phyloP scores from a whole-genome alignment of 2,329 filamentous ascomycete genomes.

The Coniosporium tulheliwenetii region DNA sequence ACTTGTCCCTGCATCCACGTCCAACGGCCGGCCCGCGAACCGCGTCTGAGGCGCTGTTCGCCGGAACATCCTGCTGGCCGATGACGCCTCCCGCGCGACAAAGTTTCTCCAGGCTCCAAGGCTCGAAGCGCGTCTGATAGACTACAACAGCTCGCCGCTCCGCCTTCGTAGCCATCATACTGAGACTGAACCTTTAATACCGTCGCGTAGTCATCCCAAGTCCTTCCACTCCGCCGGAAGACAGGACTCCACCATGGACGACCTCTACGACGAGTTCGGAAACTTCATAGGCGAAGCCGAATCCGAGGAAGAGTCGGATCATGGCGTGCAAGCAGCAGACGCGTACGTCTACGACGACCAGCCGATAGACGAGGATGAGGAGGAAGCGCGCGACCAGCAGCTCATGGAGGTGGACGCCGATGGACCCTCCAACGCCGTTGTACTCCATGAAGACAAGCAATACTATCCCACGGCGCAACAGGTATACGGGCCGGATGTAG shows the following conservation, averaged over 20 bases:
- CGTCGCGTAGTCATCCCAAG: no score
- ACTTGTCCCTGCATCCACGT: no score
- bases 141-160: no score
- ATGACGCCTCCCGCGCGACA: no score
- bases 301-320: slow-evolving; percentile 75
- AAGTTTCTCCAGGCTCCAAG: no score
- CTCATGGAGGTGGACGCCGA: slow-evolving; percentile 75
- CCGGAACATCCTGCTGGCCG: no score
- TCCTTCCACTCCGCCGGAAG: no score
- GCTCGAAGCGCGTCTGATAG: no score
- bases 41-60: no score
- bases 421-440: slow-evolving; percentile 87
- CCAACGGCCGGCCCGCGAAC: no score
- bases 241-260: slow-evolving; percentile 53
- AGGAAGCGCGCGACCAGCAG: slow-evolving; percentile 50
- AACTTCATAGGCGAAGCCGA: slow-evolving; percentile 96
- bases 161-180: no score
- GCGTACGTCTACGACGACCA: slow-evolving; percentile 66
- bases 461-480: slow-evolving; percentile 98
- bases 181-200: no score
- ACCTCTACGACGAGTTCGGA: slow-evolving; percentile 97
- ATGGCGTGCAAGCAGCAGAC: slow-evolving; percentile 59
- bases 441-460: slow-evolving; percentile 97
- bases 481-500: slow-evolving; percentile 85
- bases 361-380: slow-evolving; percentile 37